Evolutionary conservation across 2,329 filamentous ascomycete species (phyloP), one percentile per base, ranked within the genome.

Genomic region (Aspergillus brunneoviolaceus): DNA sequence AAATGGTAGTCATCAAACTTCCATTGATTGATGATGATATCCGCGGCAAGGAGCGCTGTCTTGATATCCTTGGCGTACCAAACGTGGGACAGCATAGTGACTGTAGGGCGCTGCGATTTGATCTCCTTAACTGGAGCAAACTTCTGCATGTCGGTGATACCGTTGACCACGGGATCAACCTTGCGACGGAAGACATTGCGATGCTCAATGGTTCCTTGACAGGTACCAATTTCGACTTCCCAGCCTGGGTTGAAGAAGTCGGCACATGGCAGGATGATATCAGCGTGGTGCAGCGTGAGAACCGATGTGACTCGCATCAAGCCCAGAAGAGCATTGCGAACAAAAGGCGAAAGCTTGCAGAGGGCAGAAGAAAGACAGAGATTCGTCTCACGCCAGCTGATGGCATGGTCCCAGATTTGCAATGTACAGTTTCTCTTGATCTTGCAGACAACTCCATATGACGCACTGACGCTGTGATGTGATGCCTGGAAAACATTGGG

Each of bases 231-330:
- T 65, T 87, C 85, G 4, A 83, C 79, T 66, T 87, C 85, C 85
- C 85, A 87, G 53, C 83, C 84, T 1, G 85, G 85, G 65, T 87
- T 87, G 74, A 87, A 87, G 70, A 86, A 85, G 63, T 86, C 85
- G 47, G 81, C 80, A 68, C 80, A 85, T 7, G 83, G 82, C n/a
- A 84, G 74, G 55, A 84, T 78, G 42, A 85, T 82, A 70, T 87
- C 85, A n/a, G 85, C 85, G 63, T 87, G 84, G 59, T 80, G 77
- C 53, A 80, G 73, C 14, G 78, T 76, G 47, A 82, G 67, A n/a
- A 78, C 75, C 2, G 79, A 80, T 2, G 80, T 80, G 45, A 83
- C 71, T 12, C 80, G 75, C 70, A 82, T 80, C 27, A 82, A 70
- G 1, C 79, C 76, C 4, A 83, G 72, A 1, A 83, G 71, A 58